Evolutionary conservation across 176 grass and related monocot genomes (phyloP).

Genomic region (Ensete ventricosum): DNA sequence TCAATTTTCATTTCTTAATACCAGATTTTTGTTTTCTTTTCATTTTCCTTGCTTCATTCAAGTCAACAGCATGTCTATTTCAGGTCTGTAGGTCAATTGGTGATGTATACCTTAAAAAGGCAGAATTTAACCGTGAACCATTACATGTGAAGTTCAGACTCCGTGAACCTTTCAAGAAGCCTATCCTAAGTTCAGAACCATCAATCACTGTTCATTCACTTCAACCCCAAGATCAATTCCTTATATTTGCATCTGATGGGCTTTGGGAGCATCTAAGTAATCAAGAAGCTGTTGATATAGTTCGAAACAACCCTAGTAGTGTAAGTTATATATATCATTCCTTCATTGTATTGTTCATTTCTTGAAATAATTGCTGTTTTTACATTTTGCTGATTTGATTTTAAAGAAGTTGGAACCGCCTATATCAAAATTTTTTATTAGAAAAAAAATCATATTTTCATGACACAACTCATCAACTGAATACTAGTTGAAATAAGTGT

Average conservation of each 20-base stretch:
- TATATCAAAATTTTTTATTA: too few species aligned
- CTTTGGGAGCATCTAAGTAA: too few species aligned
- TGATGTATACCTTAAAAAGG: too few species aligned
- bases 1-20: too few species aligned
- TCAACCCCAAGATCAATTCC: conserved; percentile 41
- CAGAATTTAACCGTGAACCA: conserved; percentile 57
- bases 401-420: background rate
- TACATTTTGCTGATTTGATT: too few species aligned
- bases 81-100: conserved; percentile 53
- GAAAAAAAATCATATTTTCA: too few species aligned
- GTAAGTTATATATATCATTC: conserved; percentile 27
- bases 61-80: conserved; percentile 11
- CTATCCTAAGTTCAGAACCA: conserved; percentile 75
- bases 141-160: conserved; percentile 66
- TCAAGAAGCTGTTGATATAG: too few species aligned
- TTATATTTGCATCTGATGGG: too few species aligned
- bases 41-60: background rate
- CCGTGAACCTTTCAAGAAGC: conserved; percentile 65
- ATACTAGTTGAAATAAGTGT: too few species aligned
- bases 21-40: too few species aligned
- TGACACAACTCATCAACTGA: too few species aligned
- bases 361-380: too few species aligned
- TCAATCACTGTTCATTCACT: conserved; percentile 54
- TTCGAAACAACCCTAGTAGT: conserved; percentile 15
- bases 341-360: background rate